These are phyloP conservation scores for Chloris gayana DNA, from an alignment of 176 grass and related monocot genomes.

Conservation along the genomic window DNA sequence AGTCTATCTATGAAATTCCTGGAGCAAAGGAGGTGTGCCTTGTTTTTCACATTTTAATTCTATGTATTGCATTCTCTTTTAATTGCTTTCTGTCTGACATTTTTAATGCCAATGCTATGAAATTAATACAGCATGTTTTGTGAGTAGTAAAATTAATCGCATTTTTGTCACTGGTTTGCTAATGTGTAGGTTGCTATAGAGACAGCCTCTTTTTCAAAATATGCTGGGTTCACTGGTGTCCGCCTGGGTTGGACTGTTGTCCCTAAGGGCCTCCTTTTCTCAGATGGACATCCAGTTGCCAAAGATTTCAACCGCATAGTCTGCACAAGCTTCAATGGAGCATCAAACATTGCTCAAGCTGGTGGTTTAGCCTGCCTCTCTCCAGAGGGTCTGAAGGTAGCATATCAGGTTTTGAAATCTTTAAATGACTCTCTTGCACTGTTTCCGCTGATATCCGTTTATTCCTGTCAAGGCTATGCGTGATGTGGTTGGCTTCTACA, in stretches of 20 bases:
- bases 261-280: constrained; percentile 87
- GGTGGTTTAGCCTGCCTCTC: constrained; percentile 86
- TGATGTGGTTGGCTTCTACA: constrained; percentile 73
- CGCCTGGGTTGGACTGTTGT: constrained; percentile 93
- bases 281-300: constrained; percentile 87
- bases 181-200: constrained; percentile 83
- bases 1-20: constrained; percentile 93
- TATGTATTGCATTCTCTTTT: background rate
- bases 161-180: constrained; percentile 26
- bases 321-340: constrained; percentile 87
- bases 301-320: constrained; percentile 97
- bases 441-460: background rate
- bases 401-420: constrained; percentile 24
- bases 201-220: constrained; percentile 94
- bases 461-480: constrained; percentile 46
- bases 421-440: background rate
- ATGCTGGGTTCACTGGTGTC: constrained; percentile 95
- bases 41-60: constrained; percentile 9
- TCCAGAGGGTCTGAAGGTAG: constrained; percentile 76
- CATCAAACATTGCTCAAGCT: constrained; percentile 86
- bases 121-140: background rate
- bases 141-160: background rate
- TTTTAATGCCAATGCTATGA: background rate
- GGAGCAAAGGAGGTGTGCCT: constrained; percentile 82
- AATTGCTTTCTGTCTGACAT: background rate